Percentiles rank a stretch among this genome's conserved stretches.
These are phyloP conservation scores for Arthrobotrys entomopaga DNA, from an alignment of 2,329 filamentous ascomycete species.

Conservation along the genomic window DNA sequence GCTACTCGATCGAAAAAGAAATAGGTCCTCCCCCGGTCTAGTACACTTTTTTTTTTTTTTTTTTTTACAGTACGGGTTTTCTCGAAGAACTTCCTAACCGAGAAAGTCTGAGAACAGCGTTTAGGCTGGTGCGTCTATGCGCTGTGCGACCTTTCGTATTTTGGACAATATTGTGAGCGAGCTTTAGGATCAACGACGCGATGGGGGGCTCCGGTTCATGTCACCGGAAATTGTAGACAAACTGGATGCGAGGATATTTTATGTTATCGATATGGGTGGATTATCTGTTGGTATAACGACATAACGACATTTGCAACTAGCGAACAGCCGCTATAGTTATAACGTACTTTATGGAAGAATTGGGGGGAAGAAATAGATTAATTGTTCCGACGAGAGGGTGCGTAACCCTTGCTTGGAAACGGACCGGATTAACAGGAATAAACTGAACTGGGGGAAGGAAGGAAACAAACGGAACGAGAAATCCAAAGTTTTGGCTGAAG, in stretches of 20 bases:
- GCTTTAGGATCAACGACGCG: conserved; percentile 31
- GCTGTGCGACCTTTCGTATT: conserved; percentile 2
- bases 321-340: conserved; percentile 8
- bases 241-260: conserved; percentile 16
- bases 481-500: conserved; percentile 17
- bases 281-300: neutral
- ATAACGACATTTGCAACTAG: neutral
- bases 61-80: too few relatives aligned
- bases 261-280: conserved; percentile 16
- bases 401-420: neutral
- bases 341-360: conserved; percentile 2
- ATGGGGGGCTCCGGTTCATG: neutral
- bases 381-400: neutral
- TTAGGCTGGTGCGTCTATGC: conserved; percentile 51
- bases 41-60: neutral
- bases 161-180: neutral
- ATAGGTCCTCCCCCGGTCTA: conserved; percentile 1
- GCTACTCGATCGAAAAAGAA: neutral
- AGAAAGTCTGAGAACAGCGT: conserved; percentile 37
- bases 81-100: conserved; percentile 38
- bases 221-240: conserved; percentile 5
- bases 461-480: conserved; percentile 12
- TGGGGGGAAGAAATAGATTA: neutral
- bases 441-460: conserved; percentile 17
- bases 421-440: conserved; percentile 35